Evolutionary conservation across 495 filamentous ascomycete genomes (phyloP), one percentile per base, ranked within the genome.

Genomic region (Thermothielavioides terrestris): DNA sequence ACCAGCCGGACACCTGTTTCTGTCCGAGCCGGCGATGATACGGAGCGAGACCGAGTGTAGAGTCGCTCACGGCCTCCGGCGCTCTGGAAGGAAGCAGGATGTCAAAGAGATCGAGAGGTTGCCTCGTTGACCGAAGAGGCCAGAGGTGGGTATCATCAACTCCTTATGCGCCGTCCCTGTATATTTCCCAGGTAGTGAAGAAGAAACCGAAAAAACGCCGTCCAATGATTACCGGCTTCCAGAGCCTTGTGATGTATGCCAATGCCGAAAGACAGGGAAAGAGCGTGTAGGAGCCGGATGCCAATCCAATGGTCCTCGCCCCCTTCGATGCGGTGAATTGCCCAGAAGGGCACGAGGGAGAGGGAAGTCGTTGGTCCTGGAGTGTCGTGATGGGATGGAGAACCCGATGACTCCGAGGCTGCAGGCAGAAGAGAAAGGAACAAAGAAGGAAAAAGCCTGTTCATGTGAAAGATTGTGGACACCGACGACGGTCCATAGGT

Each of bases 101-200:
- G n/a, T n/a, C n/a, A 48, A 26, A 20, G 7, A 11, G 2, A 17
- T 30, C 5, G 11, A 8, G 21, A 40, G 9, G 37, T 10, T 23
- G 6, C 37, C 10, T 0, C 7, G n/a, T n/a, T 26, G 5, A 36
- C 5, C 2, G n/a, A 37, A 23, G 21, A 46, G 6, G 42, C 23
- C 21, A 32, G 15, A 23, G 23, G 28, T 42, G 49, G 49, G 49
- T 52, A 32, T 52, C 35, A 45, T 45, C 1, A 39, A 26, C 41
- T 45, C 49, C 41, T 45, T 39, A 39, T 45, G 41, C 17, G 39
- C n/a, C 14, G 41, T 45, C 2, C 32, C 32, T 6, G 28, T 2
- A 28, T 32, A 17, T 28, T n/a, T n/a, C 17, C 22, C 23, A 34
- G n/a, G 17, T 12, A 17, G 15, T 17, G 14, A 39, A 23, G n/a